These are phyloP conservation scores for Lolium rigidum DNA, from an alignment of 176 grass and related monocot species.

Conservation along the genomic window DNA sequence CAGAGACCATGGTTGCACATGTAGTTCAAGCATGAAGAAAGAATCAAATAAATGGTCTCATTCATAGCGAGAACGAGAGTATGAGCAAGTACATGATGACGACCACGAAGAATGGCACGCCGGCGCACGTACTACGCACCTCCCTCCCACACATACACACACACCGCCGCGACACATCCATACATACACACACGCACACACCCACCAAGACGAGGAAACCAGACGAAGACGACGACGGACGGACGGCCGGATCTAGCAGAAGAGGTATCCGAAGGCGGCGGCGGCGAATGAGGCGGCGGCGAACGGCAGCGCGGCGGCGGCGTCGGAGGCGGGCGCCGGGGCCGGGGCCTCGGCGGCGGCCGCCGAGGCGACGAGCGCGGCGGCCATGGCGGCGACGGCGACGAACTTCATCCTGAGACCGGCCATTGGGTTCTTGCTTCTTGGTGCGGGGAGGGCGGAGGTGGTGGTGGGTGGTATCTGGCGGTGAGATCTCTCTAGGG, in stretches of 20 bases:
- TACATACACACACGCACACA: constrained; percentile 32
- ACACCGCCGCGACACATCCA: constrained; percentile 38
- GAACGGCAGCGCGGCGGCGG: constrained; percentile 43
- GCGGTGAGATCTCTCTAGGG: constrained; percentile 46
- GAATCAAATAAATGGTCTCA: constrained; percentile 73
- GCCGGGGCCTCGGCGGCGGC: constrained; percentile 48
- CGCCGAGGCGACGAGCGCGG: constrained; percentile 51
- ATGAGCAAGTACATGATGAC: constrained; percentile 32
- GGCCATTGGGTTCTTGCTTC: constrained; percentile 35
- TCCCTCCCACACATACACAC: not conserved
- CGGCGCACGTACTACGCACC: constrained; percentile 30
- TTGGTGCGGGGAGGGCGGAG: not conserved
- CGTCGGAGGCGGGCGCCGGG: constrained; percentile 52
- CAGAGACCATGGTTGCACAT: not conserved
- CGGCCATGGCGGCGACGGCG: constrained; percentile 56
- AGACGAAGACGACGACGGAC: not conserved
- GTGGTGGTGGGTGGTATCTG: not conserved
- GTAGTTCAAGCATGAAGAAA: constrained; percentile 12
- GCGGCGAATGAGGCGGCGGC: constrained; percentile 55
- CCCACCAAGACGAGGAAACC: not conserved
- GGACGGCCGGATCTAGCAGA: constrained; percentile 43
- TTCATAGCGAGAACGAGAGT: constrained; percentile 21
- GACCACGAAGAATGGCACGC: constrained; percentile 44
- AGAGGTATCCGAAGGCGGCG: constrained; percentile 56
- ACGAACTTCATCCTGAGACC: constrained; percentile 54